A percentile compares a stretch with the other conserved stretches of the same genome.
Evolutionary conservation across 148 eudicot genomes (phyloP).

Genomic region (Rhododendron kiyosumense): DNA sequence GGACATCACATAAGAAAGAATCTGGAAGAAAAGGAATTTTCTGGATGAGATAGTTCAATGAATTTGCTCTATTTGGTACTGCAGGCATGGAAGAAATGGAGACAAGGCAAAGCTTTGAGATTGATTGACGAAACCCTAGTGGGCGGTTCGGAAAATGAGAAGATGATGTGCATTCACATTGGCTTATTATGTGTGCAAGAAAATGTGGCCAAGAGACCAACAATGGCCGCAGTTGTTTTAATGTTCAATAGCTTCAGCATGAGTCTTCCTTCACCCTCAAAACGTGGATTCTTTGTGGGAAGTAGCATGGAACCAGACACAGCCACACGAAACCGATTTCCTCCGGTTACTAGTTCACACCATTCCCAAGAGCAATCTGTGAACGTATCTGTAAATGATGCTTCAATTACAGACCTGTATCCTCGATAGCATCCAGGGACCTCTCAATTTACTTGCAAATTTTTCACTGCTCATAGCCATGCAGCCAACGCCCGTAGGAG

Average conservation of each 20-base stretch:
- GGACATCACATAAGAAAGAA: not conserved
- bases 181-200: conserved; percentile 39
- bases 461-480: too few species aligned
- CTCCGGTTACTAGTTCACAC: not conserved
- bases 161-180: conserved; percentile 16
- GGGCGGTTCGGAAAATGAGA: not conserved
- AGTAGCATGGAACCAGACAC: not conserved
- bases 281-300: conserved; percentile 21
- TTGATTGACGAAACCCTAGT: conserved; percentile 2
- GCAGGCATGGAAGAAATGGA: conserved; percentile 21
- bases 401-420: conserved; percentile 9
- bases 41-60: too few species aligned
- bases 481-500: too few species aligned
- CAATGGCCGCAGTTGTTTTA: conserved; percentile 24
- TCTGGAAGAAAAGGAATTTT: not conserved
- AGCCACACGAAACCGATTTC: not conserved
- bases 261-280: conserved; percentile 24
- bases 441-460: too few species aligned
- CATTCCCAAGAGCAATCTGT: not conserved
- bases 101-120: not conserved
- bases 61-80: not conserved
- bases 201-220: conserved; percentile 28
- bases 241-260: conserved; percentile 24
- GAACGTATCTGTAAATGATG: conserved; percentile 10
- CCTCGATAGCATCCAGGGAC: not conserved